These are phyloP conservation scores for Pyropia haitanensis DNA, from an alignment of 23 red algal species.

Conservation along the genomic window DNA sequence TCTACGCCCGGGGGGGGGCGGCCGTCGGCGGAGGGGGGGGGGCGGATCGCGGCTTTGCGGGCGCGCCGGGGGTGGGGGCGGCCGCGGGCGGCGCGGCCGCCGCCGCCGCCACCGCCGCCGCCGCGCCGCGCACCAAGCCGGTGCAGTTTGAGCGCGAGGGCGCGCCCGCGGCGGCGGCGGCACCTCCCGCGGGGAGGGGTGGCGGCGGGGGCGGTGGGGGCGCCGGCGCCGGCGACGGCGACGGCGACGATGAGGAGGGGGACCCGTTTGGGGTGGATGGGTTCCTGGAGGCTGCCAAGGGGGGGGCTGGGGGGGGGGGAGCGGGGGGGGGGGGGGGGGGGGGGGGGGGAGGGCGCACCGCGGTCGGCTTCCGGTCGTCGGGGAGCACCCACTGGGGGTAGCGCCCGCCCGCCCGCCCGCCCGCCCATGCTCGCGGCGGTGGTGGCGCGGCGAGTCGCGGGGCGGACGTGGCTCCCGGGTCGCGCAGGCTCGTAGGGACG, in stretches of 20 bases:
- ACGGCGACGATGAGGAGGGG: constrained; percentile 3
- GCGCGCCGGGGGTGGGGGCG: constrained; percentile 11
- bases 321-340: no score
- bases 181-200: not conserved
- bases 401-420: no score
- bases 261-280: constrained; percentile 67
- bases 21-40: not conserved
- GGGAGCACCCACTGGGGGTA: no score
- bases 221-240: no score
- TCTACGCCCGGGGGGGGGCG: constrained; percentile 5
- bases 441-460: no score
- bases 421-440: no score
- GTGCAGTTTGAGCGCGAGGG: constrained; percentile 77
- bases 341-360: no score
- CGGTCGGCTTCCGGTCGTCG: no score
- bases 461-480: no score
- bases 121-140: constrained; percentile 36
- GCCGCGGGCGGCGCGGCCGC: not conserved
- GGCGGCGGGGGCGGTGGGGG: no score
- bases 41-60: constrained; percentile 5
- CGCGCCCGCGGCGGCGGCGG: constrained; percentile 2
- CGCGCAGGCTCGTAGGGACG: no score
- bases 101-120: not conserved
- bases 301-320: not conserved
- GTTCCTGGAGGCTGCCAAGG: constrained; percentile 29